Percentiles rank a stretch among this genome's conserved stretches.
Evolutionary conservation across 2,329 filamentous ascomycete genomes (phyloP).

Genomic region (Hyphodiscus sp.): DNA sequence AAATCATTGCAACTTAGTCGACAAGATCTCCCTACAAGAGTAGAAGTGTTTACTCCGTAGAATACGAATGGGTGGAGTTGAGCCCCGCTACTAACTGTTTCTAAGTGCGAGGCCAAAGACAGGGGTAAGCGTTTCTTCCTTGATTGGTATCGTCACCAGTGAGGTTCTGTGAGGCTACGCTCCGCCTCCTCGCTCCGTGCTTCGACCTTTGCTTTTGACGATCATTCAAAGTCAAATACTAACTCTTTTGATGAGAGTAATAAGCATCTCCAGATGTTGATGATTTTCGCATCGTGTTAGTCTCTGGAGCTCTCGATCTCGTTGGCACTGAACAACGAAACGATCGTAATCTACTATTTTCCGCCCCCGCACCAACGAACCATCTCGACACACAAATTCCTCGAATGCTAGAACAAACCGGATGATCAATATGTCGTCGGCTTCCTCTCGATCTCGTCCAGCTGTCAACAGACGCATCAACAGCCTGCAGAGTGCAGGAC

Average conservation of each 20-base stretch:
- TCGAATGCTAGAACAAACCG: neutral
- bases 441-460: slow-evolving; percentile 23
- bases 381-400: neutral
- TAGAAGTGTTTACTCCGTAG: neutral
- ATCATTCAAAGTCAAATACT: neutral
- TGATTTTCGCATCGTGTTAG: too few relatives aligned
- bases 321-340: neutral
- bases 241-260: neutral
- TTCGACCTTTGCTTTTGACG: neutral
- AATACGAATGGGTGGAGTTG: neutral
- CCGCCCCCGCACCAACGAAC: neutral
- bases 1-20: neutral
- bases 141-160: neutral
- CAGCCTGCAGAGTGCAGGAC: slow-evolving; percentile 24
- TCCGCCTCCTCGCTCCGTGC: neutral
- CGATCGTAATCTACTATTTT: neutral
- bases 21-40: neutral
- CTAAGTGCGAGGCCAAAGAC: too few relatives aligned
- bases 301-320: too few relatives aligned
- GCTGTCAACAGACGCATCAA: slow-evolving; percentile 24
- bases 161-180: neutral
- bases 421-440: slow-evolving; percentile 22
- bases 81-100: neutral
- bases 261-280: neutral
- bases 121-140: neutral